Percentiles rank a stretch among this genome's conserved stretches.
phyloP scores from a whole-genome alignment of 106 monocot species.

The Narthecium ossifragum region DNA sequence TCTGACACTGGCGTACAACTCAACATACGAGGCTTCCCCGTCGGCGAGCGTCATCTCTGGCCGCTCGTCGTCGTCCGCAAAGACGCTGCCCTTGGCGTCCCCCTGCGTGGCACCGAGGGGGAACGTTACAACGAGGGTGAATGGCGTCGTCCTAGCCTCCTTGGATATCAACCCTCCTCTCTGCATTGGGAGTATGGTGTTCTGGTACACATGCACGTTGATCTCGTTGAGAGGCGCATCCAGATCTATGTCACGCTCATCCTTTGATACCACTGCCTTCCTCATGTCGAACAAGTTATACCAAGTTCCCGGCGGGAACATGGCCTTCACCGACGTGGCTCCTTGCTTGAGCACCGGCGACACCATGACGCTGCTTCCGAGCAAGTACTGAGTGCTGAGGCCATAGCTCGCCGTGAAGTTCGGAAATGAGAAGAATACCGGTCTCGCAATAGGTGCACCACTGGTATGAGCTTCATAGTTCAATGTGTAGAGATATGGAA shows the following conservation, averaged over 20 bases:
- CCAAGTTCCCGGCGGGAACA: slow-evolving; percentile 92
- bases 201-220: slow-evolving; percentile 88
- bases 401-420: slow-evolving; percentile 56
- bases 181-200: slow-evolving; percentile 89
- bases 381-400: slow-evolving; percentile 82
- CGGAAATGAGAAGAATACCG: slow-evolving; percentile 89
- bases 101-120: slow-evolving; percentile 33
- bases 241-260: slow-evolving; percentile 39
- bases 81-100: slow-evolving; percentile 64
- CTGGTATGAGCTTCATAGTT: slow-evolving; percentile 65
- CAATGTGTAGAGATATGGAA: slow-evolving; percentile 87
- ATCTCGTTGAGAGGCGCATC: slow-evolving; percentile 80
- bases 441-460: slow-evolving; percentile 82
- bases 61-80: slow-evolving; percentile 81
- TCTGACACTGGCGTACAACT: slow-evolving; percentile 50
- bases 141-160: slow-evolving; percentile 70
- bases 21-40: slow-evolving; percentile 54
- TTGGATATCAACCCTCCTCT: slow-evolving; percentile 63
- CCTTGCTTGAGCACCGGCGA: slow-evolving; percentile 74
- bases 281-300: slow-evolving; percentile 83
- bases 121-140: slow-evolving; percentile 74
- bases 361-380: slow-evolving; percentile 74
- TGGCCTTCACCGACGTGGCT: slow-evolving; percentile 47
- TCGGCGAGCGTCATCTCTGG: slow-evolving; percentile 77
- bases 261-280: slow-evolving; percentile 53